Percentiles rank a stretch among this genome's conserved stretches.
Evolutionary conservation across 164 flowering plant species (phyloP).

Genomic region (Tetracentron sinense): DNA sequence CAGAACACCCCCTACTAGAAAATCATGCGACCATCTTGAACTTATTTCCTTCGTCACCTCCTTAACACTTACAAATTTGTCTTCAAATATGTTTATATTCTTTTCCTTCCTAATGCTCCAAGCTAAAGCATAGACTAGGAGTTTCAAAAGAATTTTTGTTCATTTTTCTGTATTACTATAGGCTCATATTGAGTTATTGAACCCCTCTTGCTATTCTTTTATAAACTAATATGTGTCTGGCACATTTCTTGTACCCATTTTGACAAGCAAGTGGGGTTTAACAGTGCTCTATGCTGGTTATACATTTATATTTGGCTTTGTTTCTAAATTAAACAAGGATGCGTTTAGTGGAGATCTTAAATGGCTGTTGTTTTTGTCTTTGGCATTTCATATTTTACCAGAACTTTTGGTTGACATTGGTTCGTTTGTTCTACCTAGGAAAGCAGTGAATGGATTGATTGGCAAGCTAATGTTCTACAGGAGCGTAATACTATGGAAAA

Average conservation of each 20-base stretch:
- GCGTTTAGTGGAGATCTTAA: not conserved
- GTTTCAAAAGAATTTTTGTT: too few relatives aligned
- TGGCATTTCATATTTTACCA: not conserved
- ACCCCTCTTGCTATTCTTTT: too few relatives aligned
- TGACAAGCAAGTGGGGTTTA: too few relatives aligned
- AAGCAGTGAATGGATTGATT: constrained; percentile 70
- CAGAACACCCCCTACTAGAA: not conserved
- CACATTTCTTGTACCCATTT: too few relatives aligned
- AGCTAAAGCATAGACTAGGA: too few relatives aligned
- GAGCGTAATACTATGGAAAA: constrained; percentile 82
- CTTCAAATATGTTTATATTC: too few relatives aligned
- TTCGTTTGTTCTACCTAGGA: constrained; percentile 36
- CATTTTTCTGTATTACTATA: too few relatives aligned
- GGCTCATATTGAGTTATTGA: too few relatives aligned
- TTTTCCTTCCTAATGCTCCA: too few relatives aligned
- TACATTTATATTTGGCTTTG: not conserved
- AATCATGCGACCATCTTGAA: not conserved
- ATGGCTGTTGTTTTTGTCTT: not conserved
- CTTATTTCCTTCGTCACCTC: too few relatives aligned
- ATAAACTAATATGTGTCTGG: not conserved
- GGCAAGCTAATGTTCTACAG: constrained; percentile 72
- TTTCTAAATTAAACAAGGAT: not conserved
- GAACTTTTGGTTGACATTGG: constrained; percentile 1
- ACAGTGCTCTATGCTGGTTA: not conserved
- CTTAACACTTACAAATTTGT: too few relatives aligned